phyloP scores from a whole-genome alignment of 192 early-diverging fungal species.

The Backusella tarrabulga region DNA sequence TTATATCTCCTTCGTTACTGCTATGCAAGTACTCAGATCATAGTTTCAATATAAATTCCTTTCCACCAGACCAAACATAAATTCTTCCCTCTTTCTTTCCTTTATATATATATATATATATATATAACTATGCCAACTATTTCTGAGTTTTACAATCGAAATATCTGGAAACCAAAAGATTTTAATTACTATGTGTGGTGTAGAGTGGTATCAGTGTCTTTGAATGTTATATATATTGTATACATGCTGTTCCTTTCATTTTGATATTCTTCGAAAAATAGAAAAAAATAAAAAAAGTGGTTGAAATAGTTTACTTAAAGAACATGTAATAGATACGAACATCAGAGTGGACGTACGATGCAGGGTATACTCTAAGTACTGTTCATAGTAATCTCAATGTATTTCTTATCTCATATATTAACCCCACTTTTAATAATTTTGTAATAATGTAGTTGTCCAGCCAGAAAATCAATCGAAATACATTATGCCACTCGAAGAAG shows the following conservation, averaged over 20 bases:
- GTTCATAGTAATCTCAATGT: neutral
- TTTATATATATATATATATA: neutral
- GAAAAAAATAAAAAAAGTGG: no score
- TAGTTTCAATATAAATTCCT: neutral
- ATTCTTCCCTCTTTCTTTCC: neutral
- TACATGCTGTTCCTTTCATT: neutral
- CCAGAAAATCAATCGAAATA: conserved; percentile 3
- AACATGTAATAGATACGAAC: conserved; percentile 12
- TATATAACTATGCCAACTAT: neutral
- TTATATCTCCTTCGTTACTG: neutral
- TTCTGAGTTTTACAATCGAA: neutral
- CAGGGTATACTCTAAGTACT: neutral
- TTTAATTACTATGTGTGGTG: conserved; percentile 6
- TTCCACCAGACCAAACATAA: neutral
- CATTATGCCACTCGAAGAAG: neutral
- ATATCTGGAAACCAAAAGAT: neutral
- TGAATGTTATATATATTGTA: conserved; percentile 17
- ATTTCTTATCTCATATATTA: neutral
- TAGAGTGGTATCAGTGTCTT: neutral
- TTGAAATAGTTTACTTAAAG: no score
- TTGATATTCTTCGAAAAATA: neutral
- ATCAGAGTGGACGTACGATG: conserved; percentile 1
- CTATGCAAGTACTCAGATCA: neutral
- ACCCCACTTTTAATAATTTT: neutral
- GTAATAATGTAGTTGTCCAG: neutral